Percentiles rank a stretch among this genome's conserved stretches.
Conservation (phyloP, 345 rosid species). For the Xanthoceras sorbifolium region DNA sequence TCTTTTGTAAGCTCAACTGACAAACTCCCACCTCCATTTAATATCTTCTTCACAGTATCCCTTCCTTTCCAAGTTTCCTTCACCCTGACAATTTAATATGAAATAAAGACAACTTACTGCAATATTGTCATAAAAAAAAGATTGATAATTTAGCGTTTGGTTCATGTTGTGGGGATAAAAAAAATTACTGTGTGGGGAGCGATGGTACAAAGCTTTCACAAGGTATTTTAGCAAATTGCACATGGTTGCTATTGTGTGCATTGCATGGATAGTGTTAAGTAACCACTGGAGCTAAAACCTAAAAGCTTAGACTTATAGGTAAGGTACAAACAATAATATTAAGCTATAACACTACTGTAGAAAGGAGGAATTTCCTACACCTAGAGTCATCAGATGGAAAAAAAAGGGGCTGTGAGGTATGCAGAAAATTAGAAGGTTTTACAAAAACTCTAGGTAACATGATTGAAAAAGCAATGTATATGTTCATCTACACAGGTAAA, state of each 20-base stretch:
- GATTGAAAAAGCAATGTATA: neutral
- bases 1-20: slow-evolving; percentile 50
- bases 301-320: neutral
- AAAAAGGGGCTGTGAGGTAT: neutral
- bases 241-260: neutral
- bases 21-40: slow-evolving; percentile 88
- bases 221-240: neutral
- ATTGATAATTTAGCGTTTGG: neutral
- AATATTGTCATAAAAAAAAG: neutral
- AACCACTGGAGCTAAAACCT: neutral
- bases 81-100: slow-evolving; percentile 33
- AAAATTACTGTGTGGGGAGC: neutral
- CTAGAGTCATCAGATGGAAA: neutral
- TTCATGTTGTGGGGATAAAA: neutral
- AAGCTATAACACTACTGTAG: neutral
- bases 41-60: slow-evolving; percentile 54
- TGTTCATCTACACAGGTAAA: neutral
- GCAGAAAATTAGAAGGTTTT: neutral
- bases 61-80: slow-evolving; percentile 46
- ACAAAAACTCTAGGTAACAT: slow-evolving; percentile 2
- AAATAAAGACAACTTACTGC: slow-evolving; percentile 15
- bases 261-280: neutral
- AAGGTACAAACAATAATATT: too few relatives aligned
- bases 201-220: neutral
- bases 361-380: neutral